Base-by-base conservation (phyloP, 179 eudicot species). In the Actinidia chinensis region DNA sequence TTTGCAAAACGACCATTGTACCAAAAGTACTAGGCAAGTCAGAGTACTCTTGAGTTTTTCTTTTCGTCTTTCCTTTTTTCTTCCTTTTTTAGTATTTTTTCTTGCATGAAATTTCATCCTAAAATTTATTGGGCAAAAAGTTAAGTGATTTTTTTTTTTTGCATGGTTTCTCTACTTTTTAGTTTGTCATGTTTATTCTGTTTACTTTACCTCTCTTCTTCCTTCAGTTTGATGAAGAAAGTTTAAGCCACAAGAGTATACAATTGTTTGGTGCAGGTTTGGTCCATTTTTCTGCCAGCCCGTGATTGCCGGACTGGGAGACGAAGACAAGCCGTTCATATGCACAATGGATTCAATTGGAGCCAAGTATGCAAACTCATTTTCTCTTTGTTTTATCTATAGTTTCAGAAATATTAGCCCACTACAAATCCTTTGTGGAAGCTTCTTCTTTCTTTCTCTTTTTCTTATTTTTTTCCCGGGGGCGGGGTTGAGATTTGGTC, bases 301-400 rank as follows among this genome's bases (percentile, higher is more conserved):
- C 23, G 98, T 95, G 70, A 95, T 95, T 84, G 98, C 93, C 78
- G 98, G 98, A 78, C 80, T 95, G 80, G 84, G 97, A 69, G 97
- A 95, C 74, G 98, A 83, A 36, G 86, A 87, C 89, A 93, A 95
- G 83, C 98, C 98, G 48, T 95, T 95, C 85, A 93, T 95, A 64
- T 95, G 98, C 93, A 95, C 98, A 18, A 95, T 95, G 98, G 98
- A 95, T 76, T 88, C 98, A 17, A 95, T 95, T 78, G 98, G 98
- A 82, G 98, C 98, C 58, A 95, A 95, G 98, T 95, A 93, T 33
- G 97, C 83, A 12, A 14, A 73, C 4, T 77, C 23, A 43, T 4
- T 9, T 33, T 9, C 64, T 36, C 5, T 11, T 72, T 72, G 12
- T 51, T 36, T 15, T 11, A 46, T 14, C 40, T 36, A 36, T 36